A percentile compares a stretch with the other conserved stretches of the same genome.
These are phyloP conservation scores for Cronartium ribicola DNA, from an alignment of 1,284 basidiomycete genomes.

Conservation along the genomic window DNA sequence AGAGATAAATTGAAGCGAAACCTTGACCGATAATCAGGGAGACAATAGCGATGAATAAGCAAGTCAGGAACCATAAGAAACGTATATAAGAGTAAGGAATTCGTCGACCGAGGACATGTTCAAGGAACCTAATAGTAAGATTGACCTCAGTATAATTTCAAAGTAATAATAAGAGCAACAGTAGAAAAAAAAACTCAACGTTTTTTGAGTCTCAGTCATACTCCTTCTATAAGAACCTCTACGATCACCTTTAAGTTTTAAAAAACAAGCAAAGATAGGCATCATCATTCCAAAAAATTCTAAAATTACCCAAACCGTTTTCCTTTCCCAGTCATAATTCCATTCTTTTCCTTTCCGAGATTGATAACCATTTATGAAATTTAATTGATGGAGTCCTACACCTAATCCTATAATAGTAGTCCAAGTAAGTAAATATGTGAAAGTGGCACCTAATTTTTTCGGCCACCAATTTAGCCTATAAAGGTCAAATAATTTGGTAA, in stretches of 20 bases:
- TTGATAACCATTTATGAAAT: constrained; percentile 51
- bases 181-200: constrained; percentile 25
- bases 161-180: too few species aligned
- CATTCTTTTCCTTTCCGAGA: constrained; percentile 43
- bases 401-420: constrained; percentile 54
- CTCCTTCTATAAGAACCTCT: constrained; percentile 50
- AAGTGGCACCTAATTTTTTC: constrained; percentile 55
- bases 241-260: constrained; percentile 47
- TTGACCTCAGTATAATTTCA: neutral
- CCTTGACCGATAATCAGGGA: constrained; percentile 59
- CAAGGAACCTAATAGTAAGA: constrained; percentile 52
- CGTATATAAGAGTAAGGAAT: constrained; percentile 58
- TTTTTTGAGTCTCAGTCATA: constrained; percentile 52
- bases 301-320: constrained; percentile 59
- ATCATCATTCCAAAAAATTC: constrained; percentile 59
- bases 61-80: constrained; percentile 60
- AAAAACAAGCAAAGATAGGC: constrained; percentile 56
- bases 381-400: constrained; percentile 54
- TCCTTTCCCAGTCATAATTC: constrained; percentile 58
- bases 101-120: constrained; percentile 53
- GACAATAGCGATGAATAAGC: constrained; percentile 57
- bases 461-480: constrained; percentile 56
- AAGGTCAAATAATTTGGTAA: constrained; percentile 59
- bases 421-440: constrained; percentile 58
- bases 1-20: constrained; percentile 58